These are phyloP conservation scores for Sporothrix curviconia DNA, from an alignment of 2,329 filamentous ascomycete genomes.

Conservation along the genomic window DNA sequence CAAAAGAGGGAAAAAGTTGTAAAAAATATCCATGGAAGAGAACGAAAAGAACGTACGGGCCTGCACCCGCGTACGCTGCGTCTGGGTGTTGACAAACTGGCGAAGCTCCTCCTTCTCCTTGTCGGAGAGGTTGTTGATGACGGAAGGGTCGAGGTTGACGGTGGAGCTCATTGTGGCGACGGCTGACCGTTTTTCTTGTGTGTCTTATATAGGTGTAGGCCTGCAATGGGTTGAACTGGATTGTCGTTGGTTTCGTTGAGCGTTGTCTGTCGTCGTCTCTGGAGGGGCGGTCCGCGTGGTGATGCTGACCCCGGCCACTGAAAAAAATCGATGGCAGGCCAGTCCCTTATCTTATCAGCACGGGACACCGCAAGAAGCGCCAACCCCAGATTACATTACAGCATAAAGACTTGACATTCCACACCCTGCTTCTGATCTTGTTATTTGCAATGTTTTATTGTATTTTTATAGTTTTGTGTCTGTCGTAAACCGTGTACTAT, in stretches of 20 bases:
- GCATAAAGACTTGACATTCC: no score
- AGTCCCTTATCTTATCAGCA: slow-evolving; percentile 20
- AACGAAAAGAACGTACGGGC: slow-evolving; percentile 40
- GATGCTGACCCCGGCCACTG: background rate
- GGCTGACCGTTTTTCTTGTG: background rate
- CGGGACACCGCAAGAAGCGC: slow-evolving; percentile 2
- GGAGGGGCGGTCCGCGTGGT: background rate
- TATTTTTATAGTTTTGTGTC: background rate
- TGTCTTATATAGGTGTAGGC: no score
- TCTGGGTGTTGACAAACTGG: slow-evolving; percentile 76
- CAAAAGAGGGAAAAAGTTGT: no score
- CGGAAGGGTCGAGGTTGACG: slow-evolving; percentile 42
- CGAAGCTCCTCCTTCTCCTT: slow-evolving; percentile 83
- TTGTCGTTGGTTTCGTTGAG: background rate
- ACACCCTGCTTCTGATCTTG: no score
- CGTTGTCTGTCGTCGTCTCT: background rate
- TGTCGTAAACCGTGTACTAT: background rate
- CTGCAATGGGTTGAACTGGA: no score
- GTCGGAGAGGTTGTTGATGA: slow-evolving; percentile 69
- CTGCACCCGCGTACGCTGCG: slow-evolving; percentile 68
- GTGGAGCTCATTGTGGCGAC: slow-evolving; percentile 10
- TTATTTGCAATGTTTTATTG: background rate
- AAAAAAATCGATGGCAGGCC: slow-evolving; percentile 14
- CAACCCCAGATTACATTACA: background rate
- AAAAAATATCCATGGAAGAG: background rate